Conservation (phyloP, 192 early-diverging fungal genomes). For the Gaertneriomyces semiglobifer region DNA sequence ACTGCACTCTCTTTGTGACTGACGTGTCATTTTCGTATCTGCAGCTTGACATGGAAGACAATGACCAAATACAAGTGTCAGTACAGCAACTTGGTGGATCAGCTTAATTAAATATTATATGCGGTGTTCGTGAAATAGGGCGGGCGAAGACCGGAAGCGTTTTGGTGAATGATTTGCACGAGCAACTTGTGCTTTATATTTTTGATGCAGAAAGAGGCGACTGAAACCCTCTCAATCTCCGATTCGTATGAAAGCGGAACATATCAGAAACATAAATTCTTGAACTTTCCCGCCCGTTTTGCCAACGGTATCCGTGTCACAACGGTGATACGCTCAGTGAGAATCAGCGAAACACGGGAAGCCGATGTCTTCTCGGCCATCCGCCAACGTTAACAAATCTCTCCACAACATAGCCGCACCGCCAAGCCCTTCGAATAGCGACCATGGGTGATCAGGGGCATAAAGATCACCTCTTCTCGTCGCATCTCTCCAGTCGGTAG, state of each 20-base stretch:
- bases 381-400: background rate
- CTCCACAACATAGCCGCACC: constrained; percentile 11
- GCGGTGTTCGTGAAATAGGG: too few relatives aligned
- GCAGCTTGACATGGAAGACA: constrained; percentile 92
- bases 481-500: background rate
- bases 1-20: constrained; percentile 4
- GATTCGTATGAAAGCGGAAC: too few relatives aligned
- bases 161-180: too few relatives aligned
- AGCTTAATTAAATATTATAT: too few relatives aligned
- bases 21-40: constrained; percentile 2
- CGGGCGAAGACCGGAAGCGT: too few relatives aligned
- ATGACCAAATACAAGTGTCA: constrained; percentile 91
- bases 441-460: constrained; percentile 5
- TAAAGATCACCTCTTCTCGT: background rate
- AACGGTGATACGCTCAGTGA: too few relatives aligned
- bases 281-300: too few relatives aligned
- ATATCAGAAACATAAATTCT: too few relatives aligned
- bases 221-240: too few relatives aligned
- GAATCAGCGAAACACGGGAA: constrained; percentile 4
- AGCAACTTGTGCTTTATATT: too few relatives aligned
- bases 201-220: too few relatives aligned
- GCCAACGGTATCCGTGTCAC: too few relatives aligned
- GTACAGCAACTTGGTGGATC: constrained; percentile 86
- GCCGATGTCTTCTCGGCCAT: background rate
- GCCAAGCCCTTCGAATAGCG: constrained; percentile 4